These are phyloP conservation scores for Warburgia ugandensis DNA, from an alignment of 164 flowering plant species.

Conservation along the genomic window DNA sequence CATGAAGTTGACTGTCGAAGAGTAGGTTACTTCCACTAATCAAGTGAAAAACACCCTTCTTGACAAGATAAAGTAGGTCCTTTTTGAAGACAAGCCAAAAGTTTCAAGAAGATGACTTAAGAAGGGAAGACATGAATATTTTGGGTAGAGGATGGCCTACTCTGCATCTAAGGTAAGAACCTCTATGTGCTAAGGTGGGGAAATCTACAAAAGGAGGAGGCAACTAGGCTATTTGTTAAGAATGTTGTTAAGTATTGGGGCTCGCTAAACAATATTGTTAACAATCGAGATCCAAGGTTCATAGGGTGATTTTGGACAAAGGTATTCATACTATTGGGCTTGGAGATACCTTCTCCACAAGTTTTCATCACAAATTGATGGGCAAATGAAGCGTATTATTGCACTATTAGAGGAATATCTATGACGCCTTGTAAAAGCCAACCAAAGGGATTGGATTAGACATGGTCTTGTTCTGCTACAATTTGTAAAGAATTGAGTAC, in stretches of 20 bases:
- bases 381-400: neutral
- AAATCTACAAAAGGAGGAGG: neutral
- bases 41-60: no score
- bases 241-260: neutral
- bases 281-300: neutral
- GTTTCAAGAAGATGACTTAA: no score
- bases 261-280: neutral
- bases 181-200: neutral
- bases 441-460: neutral
- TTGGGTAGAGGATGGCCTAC: neutral
- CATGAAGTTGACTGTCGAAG: no score
- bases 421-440: neutral
- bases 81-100: neutral
- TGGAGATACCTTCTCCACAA: neutral
- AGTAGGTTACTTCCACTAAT: no score
- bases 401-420: neutral
- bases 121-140: no score
- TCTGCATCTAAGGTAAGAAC: neutral
- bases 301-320: neutral
- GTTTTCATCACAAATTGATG: neutral
- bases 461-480: neutral
- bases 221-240: neutral
- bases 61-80: no score
- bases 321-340: neutral
- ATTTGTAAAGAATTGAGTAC: neutral